Evolutionary conservation across 768 basidiomycete genomes (phyloP).

Genomic region (Lanmaoa pseudosensibilis): DNA sequence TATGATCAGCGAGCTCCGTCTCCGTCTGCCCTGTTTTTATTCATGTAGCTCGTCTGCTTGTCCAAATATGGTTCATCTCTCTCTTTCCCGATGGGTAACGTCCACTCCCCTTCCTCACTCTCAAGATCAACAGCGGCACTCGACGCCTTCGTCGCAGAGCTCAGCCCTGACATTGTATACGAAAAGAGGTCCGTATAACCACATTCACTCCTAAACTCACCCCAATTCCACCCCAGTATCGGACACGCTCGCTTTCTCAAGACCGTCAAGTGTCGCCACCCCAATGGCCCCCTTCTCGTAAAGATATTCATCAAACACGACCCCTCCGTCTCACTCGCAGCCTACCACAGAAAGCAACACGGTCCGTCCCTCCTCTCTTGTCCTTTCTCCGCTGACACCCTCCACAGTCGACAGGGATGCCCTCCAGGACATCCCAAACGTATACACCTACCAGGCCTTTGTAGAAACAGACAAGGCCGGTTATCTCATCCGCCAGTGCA

Average conservation of each 20-base stretch:
- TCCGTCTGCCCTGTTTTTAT: constrained; percentile 2
- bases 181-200: constrained; percentile 73
- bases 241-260: constrained; percentile 49
- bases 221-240: constrained; percentile 14
- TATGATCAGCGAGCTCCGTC: background rate
- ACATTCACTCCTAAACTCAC: no score
- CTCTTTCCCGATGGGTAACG: constrained; percentile 65
- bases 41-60: background rate
- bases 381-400: background rate
- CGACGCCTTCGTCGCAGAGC: constrained; percentile 88
- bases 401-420: constrained; percentile 79
- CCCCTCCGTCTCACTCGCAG: constrained; percentile 73
- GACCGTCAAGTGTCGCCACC: constrained; percentile 86
- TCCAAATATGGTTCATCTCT: constrained; percentile 5
- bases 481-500: constrained; percentile 93
- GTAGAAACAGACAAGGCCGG: constrained; percentile 96
- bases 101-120: constrained; percentile 47
- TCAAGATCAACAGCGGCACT: constrained; percentile 77
- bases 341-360: constrained; percentile 77
- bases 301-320: constrained; percentile 98
- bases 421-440: constrained; percentile 79
- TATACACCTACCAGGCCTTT: constrained; percentile 85
- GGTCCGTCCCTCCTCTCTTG: constrained; percentile 41
- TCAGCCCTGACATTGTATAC: constrained; percentile 84
- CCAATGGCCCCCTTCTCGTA: constrained; percentile 79